Evolutionary conservation across 2,329 filamentous ascomycete genomes (phyloP), one percentile per base, ranked within the genome.

Genomic region (Fusarium pilosicola): DNA sequence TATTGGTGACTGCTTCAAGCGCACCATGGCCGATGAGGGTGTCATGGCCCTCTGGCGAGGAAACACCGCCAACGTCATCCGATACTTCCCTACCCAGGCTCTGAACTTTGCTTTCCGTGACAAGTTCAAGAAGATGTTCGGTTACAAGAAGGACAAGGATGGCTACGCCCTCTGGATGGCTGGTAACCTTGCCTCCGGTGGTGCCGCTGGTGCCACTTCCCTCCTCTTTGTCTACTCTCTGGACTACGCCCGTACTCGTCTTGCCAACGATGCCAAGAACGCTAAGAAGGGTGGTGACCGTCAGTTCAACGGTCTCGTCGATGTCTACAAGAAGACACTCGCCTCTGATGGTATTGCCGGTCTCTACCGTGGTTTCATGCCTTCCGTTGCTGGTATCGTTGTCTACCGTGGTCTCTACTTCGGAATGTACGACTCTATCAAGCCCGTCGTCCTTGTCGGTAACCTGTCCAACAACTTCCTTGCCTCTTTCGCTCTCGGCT

Each of bases 321-420:
- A 99, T 83, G 96, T 99, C 88, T 99, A 99, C 95, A 94, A 94
- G 91, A 99, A 99, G 96, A 99, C 96, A 83, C 92, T 99, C 83
- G 96, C 96, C 81, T 94, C 94, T 83, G 96, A 99, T 86, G 96
- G 96, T 97, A 90, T 99, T 89, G 93, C 92, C 84, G 96, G 96
- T 97, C 95, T 99, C 84, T 99, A 99, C 94, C 96, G 96, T 97
- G 96, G 96, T 91, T 99, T 99, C 94, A 95, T 95, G 91, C 96
- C 97, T 86, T 99, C 96, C 84, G 96, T 99, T 84, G 91, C 93
- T 87, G 96, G 96, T 93, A 99, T 99, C 87, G 88, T 99, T 83
- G 96, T 99, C 89, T 99, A 99, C 94, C 96, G 96, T 94, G 96
- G 96, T 98, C 95, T 99, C 83, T 99, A 99, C 95, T 99, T 99